Evolutionary conservation across 352 stramenopile species (phyloP), one percentile per base, ranked within the genome.

Genomic region (Albugo candida): DNA sequence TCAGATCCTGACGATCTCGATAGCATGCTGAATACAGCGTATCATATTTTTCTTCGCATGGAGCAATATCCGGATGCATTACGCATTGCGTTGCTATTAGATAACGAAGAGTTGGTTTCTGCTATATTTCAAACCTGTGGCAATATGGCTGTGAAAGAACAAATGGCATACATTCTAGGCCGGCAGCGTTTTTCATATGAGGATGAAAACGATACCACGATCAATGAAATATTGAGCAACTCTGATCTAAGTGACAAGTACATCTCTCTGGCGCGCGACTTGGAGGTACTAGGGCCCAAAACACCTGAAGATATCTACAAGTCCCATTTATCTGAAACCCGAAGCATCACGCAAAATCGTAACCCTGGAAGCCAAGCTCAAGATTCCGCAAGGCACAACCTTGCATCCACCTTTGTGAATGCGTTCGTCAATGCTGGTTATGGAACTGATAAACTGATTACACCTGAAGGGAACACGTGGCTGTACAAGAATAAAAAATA

Each of bases 401-500:
- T 99, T 48, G 95, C 96, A 8, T 97, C 93, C 41, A 98, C 95
- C 2, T 99, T 98, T 65, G 95, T 99, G 18, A 99, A 99, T 61
- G 96, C 93, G 34, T 97, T 99, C 56, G 95, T 99, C 16, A 99
- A 99, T 64, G 91, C 92, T 35, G 95, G 94, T 2, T 98, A 98
- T 64, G 79, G 94, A 51, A 93, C 91, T 16, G 96, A 99, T 64
- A 97, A 98, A 60, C 64, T 95, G 14, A 83, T 95, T 63, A 93
- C 81, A 0, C 82, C 83, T 0, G 86, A 97, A 35, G 81, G 72
- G 47, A 97, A 95, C 60, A 92, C 92, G 45, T 99, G 95, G 95
- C 60, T 99, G 21, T 99, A 98, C 74, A 99, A 99, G 68, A 99
- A 99, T 79, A 99, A 99, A 65, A 96, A 98, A 65, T 93, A 98